Conservation (phyloP, 1,284 basidiomycete genomes). For the Heterobasidion occidentale region DNA sequence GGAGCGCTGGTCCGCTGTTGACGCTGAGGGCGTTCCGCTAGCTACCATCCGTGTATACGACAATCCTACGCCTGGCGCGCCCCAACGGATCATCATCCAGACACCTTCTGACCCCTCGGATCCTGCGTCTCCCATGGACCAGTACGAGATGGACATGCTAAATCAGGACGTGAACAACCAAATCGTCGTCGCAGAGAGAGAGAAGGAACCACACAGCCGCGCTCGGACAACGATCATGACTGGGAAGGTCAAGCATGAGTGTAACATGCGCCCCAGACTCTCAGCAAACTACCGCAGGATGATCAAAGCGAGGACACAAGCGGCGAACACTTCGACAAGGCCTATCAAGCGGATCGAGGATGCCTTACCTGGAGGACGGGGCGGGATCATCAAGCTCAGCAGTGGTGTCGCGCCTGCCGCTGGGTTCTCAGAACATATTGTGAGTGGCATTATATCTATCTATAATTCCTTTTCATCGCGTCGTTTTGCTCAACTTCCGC, state of each 20-base stretch:
- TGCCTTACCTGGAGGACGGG: constrained; percentile 52
- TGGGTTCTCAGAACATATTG: constrained; percentile 52
- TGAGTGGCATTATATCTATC: constrained; percentile 29
- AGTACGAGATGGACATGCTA: constrained; percentile 73
- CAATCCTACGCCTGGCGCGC: constrained; percentile 33
- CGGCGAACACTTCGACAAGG: constrained; percentile 53
- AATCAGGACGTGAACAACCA: constrained; percentile 72
- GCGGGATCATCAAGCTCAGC: constrained; percentile 55
- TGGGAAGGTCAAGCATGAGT: constrained; percentile 70
- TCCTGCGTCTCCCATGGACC: constrained; percentile 40
- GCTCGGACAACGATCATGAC: constrained; percentile 69
- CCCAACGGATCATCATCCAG: constrained; percentile 59
- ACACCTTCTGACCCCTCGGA: constrained; percentile 50
- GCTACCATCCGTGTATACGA: constrained; percentile 71
- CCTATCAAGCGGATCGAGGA: constrained; percentile 56
- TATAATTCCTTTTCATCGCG: constrained; percentile 1
- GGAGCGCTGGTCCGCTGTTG: constrained; percentile 59
- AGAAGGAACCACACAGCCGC: constrained; percentile 41
- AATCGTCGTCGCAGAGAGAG: constrained; percentile 68
- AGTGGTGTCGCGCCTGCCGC: constrained; percentile 26
- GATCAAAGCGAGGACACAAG: constrained; percentile 51
- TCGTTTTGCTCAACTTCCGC: constrained; percentile 1
- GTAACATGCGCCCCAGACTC: constrained; percentile 57
- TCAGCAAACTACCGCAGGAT: constrained; percentile 54
- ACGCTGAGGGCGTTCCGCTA: constrained; percentile 57